Percentiles rank a stretch among this genome's conserved stretches.
Conservation (phyloP, 495 filamentous ascomycete species). For the Polyplosphaeria fusca region DNA sequence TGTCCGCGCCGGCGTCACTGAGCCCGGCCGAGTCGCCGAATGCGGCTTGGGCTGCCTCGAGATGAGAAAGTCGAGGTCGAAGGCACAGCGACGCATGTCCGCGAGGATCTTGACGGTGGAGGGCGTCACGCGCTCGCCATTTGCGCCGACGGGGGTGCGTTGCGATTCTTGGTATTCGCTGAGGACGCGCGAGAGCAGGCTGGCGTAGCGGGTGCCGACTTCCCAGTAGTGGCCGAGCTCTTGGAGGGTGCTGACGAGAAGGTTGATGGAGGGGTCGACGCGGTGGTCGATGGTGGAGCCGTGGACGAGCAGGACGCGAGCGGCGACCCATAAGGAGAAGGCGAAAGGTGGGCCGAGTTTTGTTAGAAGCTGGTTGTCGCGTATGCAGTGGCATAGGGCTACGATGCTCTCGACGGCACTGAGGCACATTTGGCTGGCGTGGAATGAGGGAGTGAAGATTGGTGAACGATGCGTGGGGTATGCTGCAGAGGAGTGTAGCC, state of each 20-base stretch:
- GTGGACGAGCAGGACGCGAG: constrained; percentile 78
- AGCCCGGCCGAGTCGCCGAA: constrained; percentile 40
- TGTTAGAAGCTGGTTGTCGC: constrained; percentile 65
- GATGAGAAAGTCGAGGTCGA: constrained; percentile 83
- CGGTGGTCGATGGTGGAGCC: constrained; percentile 81
- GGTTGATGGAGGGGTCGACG: constrained; percentile 69
- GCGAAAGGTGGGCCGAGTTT: constrained; percentile 85
- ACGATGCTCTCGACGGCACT: constrained; percentile 80
- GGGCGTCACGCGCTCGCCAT: constrained; percentile 69
- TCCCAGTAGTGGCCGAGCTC: constrained; percentile 81
- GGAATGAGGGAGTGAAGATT: constrained; percentile 82
- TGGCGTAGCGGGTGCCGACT: constrained; percentile 76
- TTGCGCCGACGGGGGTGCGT: constrained; percentile 49
- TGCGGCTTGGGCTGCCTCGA: constrained; percentile 69
- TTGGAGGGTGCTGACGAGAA: constrained; percentile 74
- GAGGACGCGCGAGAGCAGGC: constrained; percentile 75
- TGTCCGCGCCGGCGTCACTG: constrained; percentile 50
- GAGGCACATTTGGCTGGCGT: constrained; percentile 74
- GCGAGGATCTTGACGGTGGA: constrained; percentile 80
- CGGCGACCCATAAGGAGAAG: constrained; percentile 90
- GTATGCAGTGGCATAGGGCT: constrained; percentile 69
- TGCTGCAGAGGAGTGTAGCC: constrained; percentile 86
- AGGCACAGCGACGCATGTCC: constrained; percentile 83
- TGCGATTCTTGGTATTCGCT: constrained; percentile 80
- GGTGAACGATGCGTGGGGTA: constrained; percentile 83